These are phyloP conservation scores for Yamadazyma philogaea DNA, from an alignment of 805 yeast genomes.

Conservation along the genomic window DNA sequence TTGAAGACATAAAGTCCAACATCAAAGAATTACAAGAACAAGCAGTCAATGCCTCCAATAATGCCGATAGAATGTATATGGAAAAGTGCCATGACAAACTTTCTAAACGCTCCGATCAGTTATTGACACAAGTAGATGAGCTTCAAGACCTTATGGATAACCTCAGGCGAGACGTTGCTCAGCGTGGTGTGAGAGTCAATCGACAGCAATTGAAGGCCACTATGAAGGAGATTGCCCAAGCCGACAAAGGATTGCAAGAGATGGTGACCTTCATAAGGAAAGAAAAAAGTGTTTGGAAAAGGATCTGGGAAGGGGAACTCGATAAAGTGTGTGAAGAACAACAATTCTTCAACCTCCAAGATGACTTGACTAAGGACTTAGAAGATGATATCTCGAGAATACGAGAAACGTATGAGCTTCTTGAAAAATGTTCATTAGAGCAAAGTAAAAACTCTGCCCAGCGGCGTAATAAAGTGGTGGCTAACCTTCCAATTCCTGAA, in stretches of 20 bases:
- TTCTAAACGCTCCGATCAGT: constrained; percentile 69
- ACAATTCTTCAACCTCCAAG: constrained; percentile 86
- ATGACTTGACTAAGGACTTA: constrained; percentile 75
- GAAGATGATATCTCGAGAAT: constrained; percentile 80
- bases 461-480: constrained; percentile 35
- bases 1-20: constrained; percentile 43
- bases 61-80: constrained; percentile 58
- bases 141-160: constrained; percentile 90
- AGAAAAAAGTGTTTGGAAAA: constrained; percentile 85
- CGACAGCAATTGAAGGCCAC: constrained; percentile 68
- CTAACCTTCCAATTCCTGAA: constrained; percentile 44
- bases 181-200: constrained; percentile 80
- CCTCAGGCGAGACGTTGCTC: constrained; percentile 85
- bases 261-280: constrained; percentile 60
- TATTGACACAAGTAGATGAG: constrained; percentile 82
- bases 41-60: constrained; percentile 35
- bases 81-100: constrained; percentile 69
- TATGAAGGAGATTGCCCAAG: constrained; percentile 58
- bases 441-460: constrained; percentile 60
- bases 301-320: constrained; percentile 87
- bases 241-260: constrained; percentile 48
- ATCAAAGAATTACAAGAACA: constrained; percentile 51
- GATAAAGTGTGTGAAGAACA: constrained; percentile 92
- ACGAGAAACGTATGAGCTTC: constrained; percentile 74
- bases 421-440: constrained; percentile 77